phyloP scores from a whole-genome alignment of 2,329 filamentous ascomycete genomes.

The Sordariomycetes sp. region DNA sequence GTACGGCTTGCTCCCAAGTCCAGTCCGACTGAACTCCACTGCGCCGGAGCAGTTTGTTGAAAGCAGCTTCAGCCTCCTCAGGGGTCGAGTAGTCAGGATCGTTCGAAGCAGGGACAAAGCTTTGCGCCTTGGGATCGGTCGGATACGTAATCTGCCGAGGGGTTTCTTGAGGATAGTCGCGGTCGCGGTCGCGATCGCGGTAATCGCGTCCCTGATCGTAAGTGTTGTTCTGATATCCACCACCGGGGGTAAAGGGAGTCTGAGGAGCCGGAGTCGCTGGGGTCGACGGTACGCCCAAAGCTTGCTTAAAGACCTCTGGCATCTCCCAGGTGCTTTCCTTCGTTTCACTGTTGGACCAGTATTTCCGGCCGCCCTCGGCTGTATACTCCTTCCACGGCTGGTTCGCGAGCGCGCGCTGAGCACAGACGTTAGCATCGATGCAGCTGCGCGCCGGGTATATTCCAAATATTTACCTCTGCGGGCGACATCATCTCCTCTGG shows the following conservation, averaged over 20 bases:
- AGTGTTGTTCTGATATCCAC: conserved; percentile 23
- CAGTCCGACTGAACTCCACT: conserved; percentile 84
- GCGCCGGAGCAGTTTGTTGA: conserved; percentile 80
- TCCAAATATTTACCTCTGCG: conserved; percentile 70
- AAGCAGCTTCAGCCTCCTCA: conserved; percentile 89
- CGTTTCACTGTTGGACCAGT: conserved; percentile 91
- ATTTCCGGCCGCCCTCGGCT: conserved; percentile 76
- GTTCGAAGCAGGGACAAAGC: conserved; percentile 52
- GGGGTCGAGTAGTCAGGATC: conserved; percentile 71
- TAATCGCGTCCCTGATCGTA: conserved; percentile 17
- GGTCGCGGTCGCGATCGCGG: conserved; percentile 19
- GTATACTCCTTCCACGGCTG: conserved; percentile 93
- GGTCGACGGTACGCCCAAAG: conserved; percentile 50
- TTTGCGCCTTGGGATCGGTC: conserved; percentile 45
- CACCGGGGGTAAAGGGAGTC: conserved; percentile 30
- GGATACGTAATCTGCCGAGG: conserved; percentile 49
- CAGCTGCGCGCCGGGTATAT: no score
- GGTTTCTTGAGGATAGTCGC: conserved; percentile 37
- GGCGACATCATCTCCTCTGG: conserved; percentile 80
- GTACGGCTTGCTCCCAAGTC: conserved; percentile 86
- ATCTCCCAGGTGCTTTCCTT: conserved; percentile 94
- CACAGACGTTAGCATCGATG: no score
- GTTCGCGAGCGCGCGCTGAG: conserved; percentile 66
- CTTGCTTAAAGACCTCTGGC: conserved; percentile 72
- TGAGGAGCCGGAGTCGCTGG: conserved; percentile 30